phyloP scores from a whole-genome alignment of 345 rosid genomes.

The Draba incana region DNA sequence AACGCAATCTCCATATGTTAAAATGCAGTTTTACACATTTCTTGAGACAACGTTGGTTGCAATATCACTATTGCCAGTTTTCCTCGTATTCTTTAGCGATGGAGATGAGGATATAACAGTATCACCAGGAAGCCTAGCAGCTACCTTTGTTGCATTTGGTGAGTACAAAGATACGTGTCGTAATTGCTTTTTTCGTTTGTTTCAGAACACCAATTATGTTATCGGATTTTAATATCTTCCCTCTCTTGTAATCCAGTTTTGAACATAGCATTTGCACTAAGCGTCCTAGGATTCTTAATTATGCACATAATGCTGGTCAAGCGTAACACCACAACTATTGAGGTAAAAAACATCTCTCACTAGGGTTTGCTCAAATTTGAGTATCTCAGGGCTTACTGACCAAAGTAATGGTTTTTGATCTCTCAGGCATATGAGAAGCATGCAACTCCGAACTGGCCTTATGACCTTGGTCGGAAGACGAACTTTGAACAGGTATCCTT shows the following conservation, averaged over 20 bases:
- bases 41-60: conserved; percentile 76
- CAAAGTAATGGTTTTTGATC: conserved; percentile 13
- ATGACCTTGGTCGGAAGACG: conserved; percentile 73
- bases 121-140: conserved; percentile 69
- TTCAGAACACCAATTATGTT: not conserved
- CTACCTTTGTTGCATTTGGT: conserved; percentile 80
- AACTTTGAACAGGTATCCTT: conserved; percentile 72
- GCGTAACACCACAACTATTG: conserved; percentile 80
- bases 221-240: conserved; percentile 10
- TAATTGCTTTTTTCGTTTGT: not conserved
- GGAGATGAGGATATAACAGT: conserved; percentile 57
- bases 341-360: conserved; percentile 50
- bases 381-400: conserved; percentile 16
- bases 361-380: conserved; percentile 1
- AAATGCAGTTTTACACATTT: conserved; percentile 83
- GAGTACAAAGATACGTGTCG: conserved; percentile 30
- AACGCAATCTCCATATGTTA: conserved; percentile 6
- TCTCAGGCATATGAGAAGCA: conserved; percentile 82
- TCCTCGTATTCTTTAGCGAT: conserved; percentile 69
- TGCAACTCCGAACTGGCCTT: conserved; percentile 66
- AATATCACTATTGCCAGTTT: conserved; percentile 62
- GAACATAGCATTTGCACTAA: conserved; percentile 74
- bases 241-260: conserved; percentile 52
- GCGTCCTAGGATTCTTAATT: conserved; percentile 80
- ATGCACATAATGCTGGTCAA: conserved; percentile 67